phyloP scores from a whole-genome alignment of 2,329 filamentous ascomycete genomes.

The Apiospora marii region DNA sequence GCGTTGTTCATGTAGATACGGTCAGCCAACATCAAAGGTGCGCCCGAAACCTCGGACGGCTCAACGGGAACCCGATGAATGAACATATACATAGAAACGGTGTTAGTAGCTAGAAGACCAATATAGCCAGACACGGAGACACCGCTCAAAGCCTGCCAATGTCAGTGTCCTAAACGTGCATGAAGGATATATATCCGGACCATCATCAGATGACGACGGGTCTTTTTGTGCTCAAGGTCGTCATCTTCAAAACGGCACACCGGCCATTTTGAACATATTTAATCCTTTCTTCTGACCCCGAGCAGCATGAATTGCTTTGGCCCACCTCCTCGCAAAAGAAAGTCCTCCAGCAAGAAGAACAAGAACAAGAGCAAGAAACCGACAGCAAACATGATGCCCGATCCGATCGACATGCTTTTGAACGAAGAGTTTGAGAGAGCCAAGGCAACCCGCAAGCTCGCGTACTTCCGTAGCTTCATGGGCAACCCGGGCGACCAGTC shows the following conservation, averaged over 20 bases:
- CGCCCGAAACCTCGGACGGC: neutral
- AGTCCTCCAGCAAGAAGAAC: constrained; percentile 10
- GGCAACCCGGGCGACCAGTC: neutral
- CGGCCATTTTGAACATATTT: neutral
- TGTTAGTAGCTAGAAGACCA: neutral
- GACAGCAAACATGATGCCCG: constrained; percentile 1
- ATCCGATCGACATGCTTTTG: constrained; percentile 19
- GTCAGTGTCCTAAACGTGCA: neutral
- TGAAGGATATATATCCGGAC: constrained; percentile 12
- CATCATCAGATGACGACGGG: neutral
- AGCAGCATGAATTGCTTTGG: constrained; percentile 21
- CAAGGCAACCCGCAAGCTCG: constrained; percentile 17
- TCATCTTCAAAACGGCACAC: neutral
- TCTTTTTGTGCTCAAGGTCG: neutral
- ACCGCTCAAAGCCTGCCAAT: constrained; percentile 11
- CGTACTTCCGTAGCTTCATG: constrained; percentile 13
- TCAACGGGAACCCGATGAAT: neutral
- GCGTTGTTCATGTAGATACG: neutral
- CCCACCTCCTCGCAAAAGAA: constrained; percentile 13
- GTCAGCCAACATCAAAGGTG: neutral
- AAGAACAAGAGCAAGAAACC: constrained; percentile 12
- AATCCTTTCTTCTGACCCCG: neutral
- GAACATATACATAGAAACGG: neutral
- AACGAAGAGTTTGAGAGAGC: constrained; percentile 21
- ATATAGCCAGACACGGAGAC: neutral